These are phyloP conservation scores for Yarrowia sp. DNA, from an alignment of 805 yeast species.

Conservation along the genomic window DNA sequence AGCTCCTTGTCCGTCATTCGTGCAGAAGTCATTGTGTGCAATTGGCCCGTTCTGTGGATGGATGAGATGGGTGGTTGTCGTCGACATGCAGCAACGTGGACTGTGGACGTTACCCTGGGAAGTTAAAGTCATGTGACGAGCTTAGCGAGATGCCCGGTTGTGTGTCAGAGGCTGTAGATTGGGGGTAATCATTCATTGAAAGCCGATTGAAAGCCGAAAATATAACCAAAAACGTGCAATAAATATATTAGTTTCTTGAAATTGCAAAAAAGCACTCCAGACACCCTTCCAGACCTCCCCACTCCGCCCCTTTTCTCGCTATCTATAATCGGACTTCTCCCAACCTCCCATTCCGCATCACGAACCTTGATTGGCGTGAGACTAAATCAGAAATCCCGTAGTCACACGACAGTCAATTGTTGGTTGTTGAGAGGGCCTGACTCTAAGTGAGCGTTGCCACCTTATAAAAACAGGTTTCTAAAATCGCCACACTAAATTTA, in stretches of 20 bases:
- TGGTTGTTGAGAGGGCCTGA: neutral
- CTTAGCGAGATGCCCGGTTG: neutral
- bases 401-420: neutral
- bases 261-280: too few relatives aligned
- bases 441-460: too few relatives aligned
- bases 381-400: neutral
- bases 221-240: too few relatives aligned
- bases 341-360: neutral
- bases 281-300: too few relatives aligned
- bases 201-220: too few relatives aligned
- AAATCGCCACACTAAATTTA: too few relatives aligned
- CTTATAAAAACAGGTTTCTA: too few relatives aligned
- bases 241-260: too few relatives aligned
- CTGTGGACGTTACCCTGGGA: slow-evolving; percentile 21
- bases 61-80: slow-evolving; percentile 12
- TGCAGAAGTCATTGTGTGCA: slow-evolving; percentile 24
- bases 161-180: too few relatives aligned
- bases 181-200: neutral
- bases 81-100: slow-evolving; percentile 27
- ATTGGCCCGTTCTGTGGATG: slow-evolving; percentile 12
- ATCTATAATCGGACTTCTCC: neutral
- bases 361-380: neutral
- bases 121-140: slow-evolving; percentile 8
- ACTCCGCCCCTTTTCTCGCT: neutral
- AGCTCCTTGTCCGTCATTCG: slow-evolving; percentile 26